phyloP scores from a whole-genome alignment of 1,139 yeast genomes.

The Magnusiomyces ingens region DNA sequence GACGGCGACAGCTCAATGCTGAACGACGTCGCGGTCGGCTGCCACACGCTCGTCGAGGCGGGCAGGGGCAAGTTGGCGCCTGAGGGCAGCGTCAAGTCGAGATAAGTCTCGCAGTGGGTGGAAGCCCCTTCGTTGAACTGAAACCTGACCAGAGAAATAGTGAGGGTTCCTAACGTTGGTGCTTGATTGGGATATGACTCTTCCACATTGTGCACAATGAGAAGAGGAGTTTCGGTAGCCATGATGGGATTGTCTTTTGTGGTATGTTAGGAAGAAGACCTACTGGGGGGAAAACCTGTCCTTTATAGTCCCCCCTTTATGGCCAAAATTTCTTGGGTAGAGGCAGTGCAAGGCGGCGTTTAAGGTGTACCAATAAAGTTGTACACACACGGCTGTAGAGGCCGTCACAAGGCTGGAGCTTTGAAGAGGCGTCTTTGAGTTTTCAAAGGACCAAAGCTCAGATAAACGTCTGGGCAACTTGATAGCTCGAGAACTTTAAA shows the following conservation, averaged over 20 bases:
- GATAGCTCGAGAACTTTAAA: too few relatives aligned
- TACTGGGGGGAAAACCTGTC: too few relatives aligned
- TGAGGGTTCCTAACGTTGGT: constrained; percentile 8
- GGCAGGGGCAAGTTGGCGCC: constrained; percentile 8
- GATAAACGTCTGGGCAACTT: too few relatives aligned
- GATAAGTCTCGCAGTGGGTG: neutral
- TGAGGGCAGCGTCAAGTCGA: constrained; percentile 11
- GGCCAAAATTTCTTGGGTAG: too few relatives aligned
- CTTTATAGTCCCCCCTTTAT: too few relatives aligned
- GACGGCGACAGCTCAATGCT: neutral
- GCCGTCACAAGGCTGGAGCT: too few relatives aligned
- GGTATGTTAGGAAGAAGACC: too few relatives aligned
- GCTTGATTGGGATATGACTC: constrained; percentile 11
- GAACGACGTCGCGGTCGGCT: neutral
- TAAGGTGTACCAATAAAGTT: too few relatives aligned
- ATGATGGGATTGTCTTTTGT: neutral
- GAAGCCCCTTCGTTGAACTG: neutral
- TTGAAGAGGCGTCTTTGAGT: too few relatives aligned
- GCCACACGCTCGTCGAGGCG: constrained; percentile 7
- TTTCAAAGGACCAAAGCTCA: too few relatives aligned
- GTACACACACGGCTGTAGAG: too few relatives aligned
- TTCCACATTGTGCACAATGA: constrained; percentile 8
- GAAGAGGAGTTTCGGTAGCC: constrained; percentile 4
- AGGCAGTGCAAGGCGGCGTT: too few relatives aligned
- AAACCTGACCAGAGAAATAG: constrained; percentile 5